Evolutionary conservation across 306 rosid species (phyloP).

Genomic region (Cicer bijugum): DNA sequence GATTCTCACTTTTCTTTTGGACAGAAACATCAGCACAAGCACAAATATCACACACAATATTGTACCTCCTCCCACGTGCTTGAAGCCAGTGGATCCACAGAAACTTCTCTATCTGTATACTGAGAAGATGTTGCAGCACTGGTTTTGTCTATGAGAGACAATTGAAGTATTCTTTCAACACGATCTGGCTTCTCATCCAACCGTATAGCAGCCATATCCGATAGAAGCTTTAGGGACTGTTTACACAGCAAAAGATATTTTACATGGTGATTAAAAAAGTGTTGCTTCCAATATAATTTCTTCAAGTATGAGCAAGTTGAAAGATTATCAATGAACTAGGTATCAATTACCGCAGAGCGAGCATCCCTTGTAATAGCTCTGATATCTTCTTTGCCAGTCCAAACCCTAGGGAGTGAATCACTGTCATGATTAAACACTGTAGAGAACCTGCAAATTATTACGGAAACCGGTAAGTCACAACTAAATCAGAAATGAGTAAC

Average conservation of each 20-base stretch:
- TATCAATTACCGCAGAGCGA: constrained; percentile 63
- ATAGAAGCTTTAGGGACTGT: constrained; percentile 81
- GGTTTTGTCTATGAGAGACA: constrained; percentile 63
- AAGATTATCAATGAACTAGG: constrained; percentile 28
- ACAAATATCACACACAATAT: constrained; percentile 40
- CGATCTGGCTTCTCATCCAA: constrained; percentile 77
- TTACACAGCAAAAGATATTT: constrained; percentile 39
- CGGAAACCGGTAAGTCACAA: constrained; percentile 42
- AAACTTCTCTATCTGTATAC: constrained; percentile 47
- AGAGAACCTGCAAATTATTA: constrained; percentile 70
- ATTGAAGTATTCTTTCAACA: constrained; percentile 60
- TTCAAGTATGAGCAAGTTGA: constrained; percentile 17
- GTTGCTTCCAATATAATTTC: constrained; percentile 29
- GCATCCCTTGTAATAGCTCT: constrained; percentile 78
- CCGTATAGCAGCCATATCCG: constrained; percentile 83
- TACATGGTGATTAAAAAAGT: constrained; percentile 39
- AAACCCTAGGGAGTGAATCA: constrained; percentile 87
- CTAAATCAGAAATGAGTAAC: constrained; percentile 27
- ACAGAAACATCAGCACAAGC: constrained; percentile 34
- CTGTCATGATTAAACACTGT: constrained; percentile 76
- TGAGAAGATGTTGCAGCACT: constrained; percentile 54
- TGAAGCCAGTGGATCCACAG: constrained; percentile 75
- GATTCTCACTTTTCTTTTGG: neutral
- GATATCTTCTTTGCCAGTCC: constrained; percentile 93
- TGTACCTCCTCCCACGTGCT: constrained; percentile 95